Evolutionary conservation across 768 basidiomycete species (phyloP).

Genomic region (Inosperma sp.): DNA sequence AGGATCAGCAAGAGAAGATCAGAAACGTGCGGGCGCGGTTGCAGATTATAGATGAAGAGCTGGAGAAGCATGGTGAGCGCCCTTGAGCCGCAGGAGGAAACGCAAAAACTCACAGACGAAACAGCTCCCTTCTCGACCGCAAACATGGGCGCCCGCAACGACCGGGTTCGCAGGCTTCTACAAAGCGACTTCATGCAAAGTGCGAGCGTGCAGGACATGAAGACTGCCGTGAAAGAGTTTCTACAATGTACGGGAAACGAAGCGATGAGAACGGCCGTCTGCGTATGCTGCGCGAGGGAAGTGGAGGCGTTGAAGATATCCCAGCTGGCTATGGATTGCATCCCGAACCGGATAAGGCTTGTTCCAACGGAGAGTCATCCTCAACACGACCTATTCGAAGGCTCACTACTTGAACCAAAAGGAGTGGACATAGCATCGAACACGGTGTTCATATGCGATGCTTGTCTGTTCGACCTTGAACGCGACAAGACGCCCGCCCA

Average conservation of each 20-base stretch:
- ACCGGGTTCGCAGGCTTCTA: not conserved
- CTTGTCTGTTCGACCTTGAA: not conserved
- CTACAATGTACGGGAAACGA: not conserved
- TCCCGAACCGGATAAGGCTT: not conserved
- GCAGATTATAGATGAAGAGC: not conserved
- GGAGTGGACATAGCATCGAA: not conserved
- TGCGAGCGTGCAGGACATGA: not conserved
- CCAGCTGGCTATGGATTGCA: not conserved
- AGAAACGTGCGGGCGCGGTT: not conserved
- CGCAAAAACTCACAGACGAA: too few species aligned
- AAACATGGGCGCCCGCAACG: not conserved
- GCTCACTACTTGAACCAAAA: not conserved
- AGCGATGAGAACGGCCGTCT: not conserved
- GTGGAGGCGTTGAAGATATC: not conserved
- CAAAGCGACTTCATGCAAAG: not conserved
- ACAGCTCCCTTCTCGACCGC: too few species aligned
- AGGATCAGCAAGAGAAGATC: not conserved
- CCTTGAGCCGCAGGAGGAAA: too few species aligned
- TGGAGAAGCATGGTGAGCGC: too few species aligned
- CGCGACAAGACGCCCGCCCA: not conserved
- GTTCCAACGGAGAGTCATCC: not conserved
- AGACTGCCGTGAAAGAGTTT: not conserved
- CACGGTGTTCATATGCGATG: not conserved
- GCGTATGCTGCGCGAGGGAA: not conserved
- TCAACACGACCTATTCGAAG: not conserved